Base-by-base conservation (phyloP, 148 eudicot species). In the Dianthus caryophyllus region DNA sequence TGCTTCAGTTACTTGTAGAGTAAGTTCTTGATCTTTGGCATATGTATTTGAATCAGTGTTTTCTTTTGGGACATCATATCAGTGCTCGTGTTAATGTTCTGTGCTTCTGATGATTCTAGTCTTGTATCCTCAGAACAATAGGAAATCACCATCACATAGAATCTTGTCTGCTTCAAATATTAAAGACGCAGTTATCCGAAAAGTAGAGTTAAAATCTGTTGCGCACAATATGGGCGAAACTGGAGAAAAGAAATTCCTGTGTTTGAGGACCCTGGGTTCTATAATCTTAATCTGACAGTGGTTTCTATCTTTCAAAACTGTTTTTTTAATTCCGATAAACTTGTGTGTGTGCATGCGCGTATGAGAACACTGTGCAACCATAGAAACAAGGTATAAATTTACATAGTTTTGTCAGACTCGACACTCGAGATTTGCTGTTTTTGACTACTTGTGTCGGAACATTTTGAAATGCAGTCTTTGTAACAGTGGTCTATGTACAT, bases 1-100 rank as follows among this genome's bases (percentile, higher is more conserved):
- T 89, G 81, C 82, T 87, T 22, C 76, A 73, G 71, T 41, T 64
- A 61, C 79, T 90, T 65, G 81, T 93, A 15, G 88, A 92, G 83
- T 85, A 75, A 78, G 84, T 64, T 61, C 49, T 51, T 5, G n/a
- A 30, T 52, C 64, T 2, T 43, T 47, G 27, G 53, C 31, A 51
- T 31, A 30, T 11, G 54, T 25, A 53, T 15, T 18, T 17, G n/a
- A n/a, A n/a, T n/a, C 39, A 30, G 9, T 1, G 30, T 6, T 59
- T 26, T 30, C 2, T 59, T 31, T 15, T 59, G 24, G 18, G 43
- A 43, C 33, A 14, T 2, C 5, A 6, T 33, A 59, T 30, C 21
- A 6, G 61, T 56, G 61, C 29, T 18, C 3, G 50, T 15, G n/a
- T n/a, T n/a, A n/a, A 36, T 22, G 36, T 20, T 10, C 20, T 11